These are phyloP conservation scores for Xylaria sp. DNA, from an alignment of 2,329 filamentous ascomycete genomes.

Conservation along the genomic window DNA sequence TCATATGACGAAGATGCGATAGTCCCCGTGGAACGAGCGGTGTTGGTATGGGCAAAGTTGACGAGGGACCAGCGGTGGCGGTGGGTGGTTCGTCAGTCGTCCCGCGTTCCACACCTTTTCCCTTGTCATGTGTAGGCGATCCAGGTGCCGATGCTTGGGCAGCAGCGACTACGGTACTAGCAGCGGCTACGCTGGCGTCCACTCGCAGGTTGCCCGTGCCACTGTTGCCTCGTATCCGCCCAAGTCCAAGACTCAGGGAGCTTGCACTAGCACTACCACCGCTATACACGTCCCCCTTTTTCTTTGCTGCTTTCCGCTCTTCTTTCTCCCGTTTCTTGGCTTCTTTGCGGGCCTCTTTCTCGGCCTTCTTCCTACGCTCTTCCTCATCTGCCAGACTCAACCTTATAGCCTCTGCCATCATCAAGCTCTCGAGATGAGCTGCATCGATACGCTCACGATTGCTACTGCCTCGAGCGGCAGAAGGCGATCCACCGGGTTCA, in stretches of 20 bases:
- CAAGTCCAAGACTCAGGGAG: slow-evolving; percentile 69
- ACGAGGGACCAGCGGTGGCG: slow-evolving; percentile 50
- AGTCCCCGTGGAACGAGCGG: slow-evolving; percentile 66
- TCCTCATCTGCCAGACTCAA: slow-evolving; percentile 92
- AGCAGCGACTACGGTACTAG: slow-evolving; percentile 50
- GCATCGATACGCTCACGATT: slow-evolving; percentile 49
- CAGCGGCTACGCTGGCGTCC: slow-evolving; percentile 63
- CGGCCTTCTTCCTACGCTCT: slow-evolving; percentile 85
- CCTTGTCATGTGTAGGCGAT: slow-evolving; percentile 65
- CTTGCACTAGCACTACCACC: slow-evolving; percentile 68
- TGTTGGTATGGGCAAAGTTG: slow-evolving; percentile 57
- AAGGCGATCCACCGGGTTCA: slow-evolving; percentile 50
- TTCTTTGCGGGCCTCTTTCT: slow-evolving; percentile 83
- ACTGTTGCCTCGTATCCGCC: slow-evolving; percentile 69
- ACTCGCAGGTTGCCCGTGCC: slow-evolving; percentile 67
- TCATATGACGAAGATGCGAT: slow-evolving; percentile 83
- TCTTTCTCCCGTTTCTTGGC: slow-evolving; percentile 88
- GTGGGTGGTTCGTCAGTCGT: slow-evolving; percentile 37
- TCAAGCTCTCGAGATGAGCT: slow-evolving; percentile 90
- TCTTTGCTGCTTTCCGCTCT: slow-evolving; percentile 80
- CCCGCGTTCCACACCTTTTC: slow-evolving; percentile 74
- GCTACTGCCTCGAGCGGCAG: slow-evolving; percentile 44
- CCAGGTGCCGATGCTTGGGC: slow-evolving; percentile 47
- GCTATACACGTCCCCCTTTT: slow-evolving; percentile 57
- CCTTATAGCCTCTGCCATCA: slow-evolving; percentile 97